A percentile compares a stretch with the other conserved stretches of the same genome.
Conservation (phyloP, 2,329 filamentous ascomycete species). For the Aureobasidium sp. region DNA sequence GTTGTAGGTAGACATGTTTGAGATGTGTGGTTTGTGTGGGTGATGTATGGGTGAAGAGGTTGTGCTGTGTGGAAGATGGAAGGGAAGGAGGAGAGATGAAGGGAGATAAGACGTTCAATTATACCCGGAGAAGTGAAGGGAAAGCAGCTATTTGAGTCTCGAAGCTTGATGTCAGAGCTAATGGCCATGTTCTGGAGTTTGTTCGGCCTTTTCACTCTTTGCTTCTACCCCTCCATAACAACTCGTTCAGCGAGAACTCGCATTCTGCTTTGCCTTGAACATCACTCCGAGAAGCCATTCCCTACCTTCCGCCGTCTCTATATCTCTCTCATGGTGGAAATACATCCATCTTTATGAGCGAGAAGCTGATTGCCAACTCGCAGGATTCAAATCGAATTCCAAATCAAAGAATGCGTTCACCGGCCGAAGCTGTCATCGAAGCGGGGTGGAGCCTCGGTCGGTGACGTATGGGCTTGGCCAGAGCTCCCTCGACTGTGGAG, state of each 20-base stretch:
- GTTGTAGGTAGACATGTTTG: constrained; percentile 35
- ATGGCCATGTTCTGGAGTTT: not conserved
- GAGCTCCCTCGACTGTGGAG: not conserved
- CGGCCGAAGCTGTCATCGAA: not conserved
- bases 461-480: not conserved
- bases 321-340: not conserved
- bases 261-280: not conserved
- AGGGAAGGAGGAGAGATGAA: not conserved
- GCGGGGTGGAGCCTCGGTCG: not conserved
- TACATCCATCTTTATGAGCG: not conserved
- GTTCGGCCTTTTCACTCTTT: not conserved
- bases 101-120: not conserved
- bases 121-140: not conserved
- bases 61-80: not conserved
- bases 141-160: not conserved
- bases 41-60: not conserved
- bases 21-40: not conserved
- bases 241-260: not conserved
- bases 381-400: not conserved
- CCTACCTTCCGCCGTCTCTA: not conserved
- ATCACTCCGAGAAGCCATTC: not conserved
- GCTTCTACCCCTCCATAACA: not conserved
- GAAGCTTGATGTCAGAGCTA: not conserved
- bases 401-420: not conserved
- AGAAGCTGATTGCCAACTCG: not conserved